Evolutionary conservation across 345 rosid genomes (phyloP).

Genomic region (Psidium guajava): DNA sequence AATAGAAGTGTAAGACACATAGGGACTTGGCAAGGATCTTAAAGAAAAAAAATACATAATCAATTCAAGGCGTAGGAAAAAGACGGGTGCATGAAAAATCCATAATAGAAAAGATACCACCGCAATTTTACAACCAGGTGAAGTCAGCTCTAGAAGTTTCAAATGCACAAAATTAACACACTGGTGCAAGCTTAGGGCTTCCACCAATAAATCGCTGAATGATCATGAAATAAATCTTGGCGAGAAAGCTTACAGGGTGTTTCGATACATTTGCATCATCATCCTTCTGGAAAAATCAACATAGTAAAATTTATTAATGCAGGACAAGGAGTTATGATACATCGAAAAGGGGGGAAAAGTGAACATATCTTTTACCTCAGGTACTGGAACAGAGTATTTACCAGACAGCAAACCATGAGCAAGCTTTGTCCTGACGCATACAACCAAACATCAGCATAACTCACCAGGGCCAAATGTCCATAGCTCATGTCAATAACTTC

Average conservation of each 20-base stretch:
- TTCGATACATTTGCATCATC: constrained; percentile 20
- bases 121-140: not conserved
- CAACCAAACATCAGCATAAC: not conserved
- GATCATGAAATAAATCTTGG: not conserved
- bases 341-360: not conserved
- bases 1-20: not conserved
- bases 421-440: constrained; percentile 75
- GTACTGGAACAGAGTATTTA: constrained; percentile 68
- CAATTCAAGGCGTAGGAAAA: not conserved
- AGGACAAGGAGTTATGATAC: not conserved
- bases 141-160: not conserved
- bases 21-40: not conserved
- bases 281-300: constrained; percentile 31
- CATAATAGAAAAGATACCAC: not conserved
- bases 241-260: constrained; percentile 22
- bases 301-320: constrained; percentile 1
- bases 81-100: not conserved
- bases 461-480: not conserved
- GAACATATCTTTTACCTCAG: constrained; percentile 36
- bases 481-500: not conserved
- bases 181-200: not conserved
- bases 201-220: not conserved
- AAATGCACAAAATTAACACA: not conserved
- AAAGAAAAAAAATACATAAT: not conserved
- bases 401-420: constrained; percentile 96